These are phyloP conservation scores for Nakazawaea ishiwadae DNA, from an alignment of 805 yeast species.

Conservation along the genomic window DNA sequence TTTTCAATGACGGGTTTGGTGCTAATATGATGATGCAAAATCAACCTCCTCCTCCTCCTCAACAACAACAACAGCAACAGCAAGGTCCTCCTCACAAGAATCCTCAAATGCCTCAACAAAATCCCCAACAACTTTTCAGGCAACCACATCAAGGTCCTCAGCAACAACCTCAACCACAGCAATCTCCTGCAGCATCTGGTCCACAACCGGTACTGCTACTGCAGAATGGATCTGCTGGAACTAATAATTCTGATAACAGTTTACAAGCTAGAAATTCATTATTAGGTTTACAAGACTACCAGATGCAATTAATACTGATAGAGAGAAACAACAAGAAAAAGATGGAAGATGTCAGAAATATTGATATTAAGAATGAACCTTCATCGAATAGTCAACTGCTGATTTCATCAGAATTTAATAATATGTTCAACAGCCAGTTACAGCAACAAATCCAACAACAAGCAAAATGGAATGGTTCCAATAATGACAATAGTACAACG, in stretches of 20 bases:
- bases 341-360: slow-evolving; percentile 46
- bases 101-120: slow-evolving; percentile 4
- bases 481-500: slow-evolving; percentile 1
- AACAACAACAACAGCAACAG: slow-evolving; percentile 17
- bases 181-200: slow-evolving; percentile 15
- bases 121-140: slow-evolving; percentile 5
- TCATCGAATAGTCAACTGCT: slow-evolving; percentile 11
- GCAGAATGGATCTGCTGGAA: slow-evolving; percentile 46
- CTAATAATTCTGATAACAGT: slow-evolving; percentile 1
- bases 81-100: slow-evolving; percentile 1
- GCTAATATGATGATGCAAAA: slow-evolving; percentile 13
- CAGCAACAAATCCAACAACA: slow-evolving; percentile 17
- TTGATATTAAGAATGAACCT: slow-evolving; percentile 17
- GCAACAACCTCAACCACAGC: slow-evolving; percentile 13
- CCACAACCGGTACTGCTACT: slow-evolving; percentile 7
- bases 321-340: slow-evolving; percentile 75
- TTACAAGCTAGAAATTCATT: slow-evolving; percentile 9
- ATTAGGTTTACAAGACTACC: slow-evolving; percentile 60
- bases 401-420: slow-evolving; percentile 15
- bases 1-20: slow-evolving; percentile 22
- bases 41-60: slow-evolving; percentile 28
- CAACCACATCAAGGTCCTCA: slow-evolving; percentile 17
- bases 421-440: slow-evolving; percentile 17
- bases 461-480: slow-evolving; percentile 9
- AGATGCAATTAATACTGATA: slow-evolving; percentile 67